Conservation (phyloP, 805 yeast genomes). For the Ogataea pignaliae region DNA sequence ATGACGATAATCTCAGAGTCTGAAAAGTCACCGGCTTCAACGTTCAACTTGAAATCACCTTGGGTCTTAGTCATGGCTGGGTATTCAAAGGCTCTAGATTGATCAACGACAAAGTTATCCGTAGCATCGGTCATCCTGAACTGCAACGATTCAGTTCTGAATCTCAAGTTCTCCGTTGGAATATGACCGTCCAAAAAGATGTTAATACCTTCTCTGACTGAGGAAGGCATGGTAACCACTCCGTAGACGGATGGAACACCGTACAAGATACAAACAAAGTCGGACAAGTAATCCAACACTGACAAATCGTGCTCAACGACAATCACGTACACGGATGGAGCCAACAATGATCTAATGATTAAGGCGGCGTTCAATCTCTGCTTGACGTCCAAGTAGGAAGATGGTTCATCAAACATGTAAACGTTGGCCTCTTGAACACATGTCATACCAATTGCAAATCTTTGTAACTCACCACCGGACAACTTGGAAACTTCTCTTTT, state of each 20-base stretch:
- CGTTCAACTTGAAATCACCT: conserved; percentile 87
- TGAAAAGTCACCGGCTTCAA: conserved; percentile 86
- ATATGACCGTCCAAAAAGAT: conserved; percentile 98
- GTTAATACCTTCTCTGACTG: conserved; percentile 98
- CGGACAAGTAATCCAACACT: conserved; percentile 94
- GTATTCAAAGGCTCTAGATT: conserved; percentile 70
- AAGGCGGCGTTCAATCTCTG: conserved; percentile 98
- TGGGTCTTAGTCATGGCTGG: conserved; percentile 85
- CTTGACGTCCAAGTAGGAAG: conserved; percentile 96
- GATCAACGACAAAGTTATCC: conserved; percentile 71
- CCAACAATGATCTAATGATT: conserved; percentile 81
- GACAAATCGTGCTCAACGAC: conserved; percentile 99
- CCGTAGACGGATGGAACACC: conserved; percentile 99
- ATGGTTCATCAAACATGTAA: conserved; percentile 99
- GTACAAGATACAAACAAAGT: conserved; percentile 91
- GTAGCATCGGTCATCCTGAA: conserved; percentile 89
- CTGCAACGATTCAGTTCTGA: conserved; percentile 93
- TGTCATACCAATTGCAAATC: conserved; percentile 97
- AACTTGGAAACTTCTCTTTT: conserved; percentile 85
- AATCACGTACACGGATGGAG: conserved; percentile 77
- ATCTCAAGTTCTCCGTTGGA: conserved; percentile 94
- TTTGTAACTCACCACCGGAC: conserved; percentile 98
- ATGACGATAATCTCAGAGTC: conserved; percentile 96
- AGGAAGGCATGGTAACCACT: conserved; percentile 93
- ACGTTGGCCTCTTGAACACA: conserved; percentile 93